Evolutionary conservation across 2,329 filamentous ascomycete genomes (phyloP), one percentile per base, ranked within the genome.

Genomic region (Curvularia hawaiiensis): DNA sequence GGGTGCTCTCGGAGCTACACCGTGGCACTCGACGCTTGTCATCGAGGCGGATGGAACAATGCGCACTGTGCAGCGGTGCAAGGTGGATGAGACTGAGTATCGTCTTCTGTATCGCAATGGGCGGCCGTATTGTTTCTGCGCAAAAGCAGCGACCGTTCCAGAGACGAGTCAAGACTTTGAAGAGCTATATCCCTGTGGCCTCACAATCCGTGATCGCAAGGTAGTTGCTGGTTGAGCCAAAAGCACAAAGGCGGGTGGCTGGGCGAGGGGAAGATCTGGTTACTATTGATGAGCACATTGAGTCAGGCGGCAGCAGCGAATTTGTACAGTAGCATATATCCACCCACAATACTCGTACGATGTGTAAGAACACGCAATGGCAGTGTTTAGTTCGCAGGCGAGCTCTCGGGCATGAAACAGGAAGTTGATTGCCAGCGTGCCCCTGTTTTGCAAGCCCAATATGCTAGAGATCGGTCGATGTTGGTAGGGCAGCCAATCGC

Each of bases 151-250:
- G 7, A 55, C 59, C n/a, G 14, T 39, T 12, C 57, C 56, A 4
- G 40, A 44, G 1, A 45, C 49, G 18, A 43, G 60, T 14, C 64
- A 60, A 11, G 57, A 43, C 16, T 68, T 73, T 52, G 65, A 69
- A 47, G 60, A 67, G 24, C 33, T 67, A 6, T 72, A 72, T 45
- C 71, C 69, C 3, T 57, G 44, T 26, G 69, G 69, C 10, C 45
- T 71, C 40, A 51, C 46, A 7, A 49, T 61, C 84, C 22, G 81
- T 83, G 24, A 73, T 71, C 50, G 73, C 67, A 0, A 75, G 78
- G n/a, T 73, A 76, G 38, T 56, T 63, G 0, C 63, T 75, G 1
- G 66, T 81, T 26, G 71, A 77, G 2, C 63, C 76, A 0, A 65
- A 24, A 11, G 18, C 3, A 39, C 31, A 16, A 18, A 24, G 26